phyloP scores from a whole-genome alignment of 208 protist genomes.

The Acanthamoeba royreba region DNA sequence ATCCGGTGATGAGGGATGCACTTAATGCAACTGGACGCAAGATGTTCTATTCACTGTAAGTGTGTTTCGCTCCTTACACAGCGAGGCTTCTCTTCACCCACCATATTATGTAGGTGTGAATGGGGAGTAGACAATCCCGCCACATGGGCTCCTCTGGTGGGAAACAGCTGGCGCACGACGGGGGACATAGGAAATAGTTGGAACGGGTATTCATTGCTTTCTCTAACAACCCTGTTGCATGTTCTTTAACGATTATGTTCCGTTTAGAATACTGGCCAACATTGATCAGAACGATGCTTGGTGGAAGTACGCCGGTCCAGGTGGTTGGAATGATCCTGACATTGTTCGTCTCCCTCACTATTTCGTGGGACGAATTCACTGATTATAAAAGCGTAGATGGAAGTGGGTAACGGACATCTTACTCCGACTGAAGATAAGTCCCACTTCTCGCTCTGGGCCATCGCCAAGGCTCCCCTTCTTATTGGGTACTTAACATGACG shows the following conservation, averaged over 20 bases:
- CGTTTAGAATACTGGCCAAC: slow-evolving; percentile 44
- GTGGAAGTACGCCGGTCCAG: slow-evolving; percentile 49
- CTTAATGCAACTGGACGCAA: slow-evolving; percentile 64
- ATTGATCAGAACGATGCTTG: slow-evolving; percentile 43
- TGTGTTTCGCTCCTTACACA: not conserved
- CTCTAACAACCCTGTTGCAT: not conserved
- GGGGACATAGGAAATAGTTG: slow-evolving; percentile 58
- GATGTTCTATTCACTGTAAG: slow-evolving; percentile 70
- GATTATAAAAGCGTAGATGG: not conserved
- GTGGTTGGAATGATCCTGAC: slow-evolving; percentile 78
- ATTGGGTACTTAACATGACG: not conserved
- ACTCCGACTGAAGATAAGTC: slow-evolving; percentile 53
- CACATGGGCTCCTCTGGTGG: slow-evolving; percentile 52
- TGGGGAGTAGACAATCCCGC: slow-evolving; percentile 67
- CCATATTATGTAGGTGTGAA: slow-evolving; percentile 46
- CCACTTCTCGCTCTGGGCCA: slow-evolving; percentile 39
- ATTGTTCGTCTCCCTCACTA: slow-evolving; percentile 32
- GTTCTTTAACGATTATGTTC: slow-evolving; percentile 39
- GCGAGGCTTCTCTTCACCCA: not conserved
- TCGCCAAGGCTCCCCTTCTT: slow-evolving; percentile 45
- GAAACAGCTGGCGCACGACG: slow-evolving; percentile 75
- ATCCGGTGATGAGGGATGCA: slow-evolving; percentile 69
- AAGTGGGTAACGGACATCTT: slow-evolving; percentile 66
- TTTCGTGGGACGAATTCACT: not conserved
- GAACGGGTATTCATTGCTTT: not conserved